These are phyloP conservation scores for Multifurca ochricompacta DNA, from an alignment of 768 basidiomycete species.

Conservation along the genomic window DNA sequence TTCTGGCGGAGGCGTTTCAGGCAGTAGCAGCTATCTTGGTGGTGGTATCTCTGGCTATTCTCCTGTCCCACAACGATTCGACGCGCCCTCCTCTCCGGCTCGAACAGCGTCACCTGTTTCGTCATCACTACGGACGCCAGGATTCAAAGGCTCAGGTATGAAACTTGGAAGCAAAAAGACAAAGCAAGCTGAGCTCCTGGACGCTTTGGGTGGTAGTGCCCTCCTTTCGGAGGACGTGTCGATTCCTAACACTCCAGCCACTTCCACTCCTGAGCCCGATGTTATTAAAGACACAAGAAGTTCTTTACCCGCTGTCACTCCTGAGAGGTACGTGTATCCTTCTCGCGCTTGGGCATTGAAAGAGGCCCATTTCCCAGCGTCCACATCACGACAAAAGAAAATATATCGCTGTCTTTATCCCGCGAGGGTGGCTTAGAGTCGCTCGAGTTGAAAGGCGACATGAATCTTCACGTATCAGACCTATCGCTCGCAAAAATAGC, in stretches of 20 bases:
- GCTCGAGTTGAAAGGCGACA: slow-evolving; percentile 90
- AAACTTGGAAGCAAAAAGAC: slow-evolving; percentile 92
- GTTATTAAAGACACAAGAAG: slow-evolving; percentile 45
- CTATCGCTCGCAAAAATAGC: slow-evolving; percentile 62
- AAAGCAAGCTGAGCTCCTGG: slow-evolving; percentile 79
- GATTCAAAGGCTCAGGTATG: slow-evolving; percentile 95
- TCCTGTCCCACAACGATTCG: slow-evolving; percentile 59
- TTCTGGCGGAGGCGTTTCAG: slow-evolving; percentile 33
- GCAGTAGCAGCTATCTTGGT: slow-evolving; percentile 53
- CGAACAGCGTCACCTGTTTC: slow-evolving; percentile 40
- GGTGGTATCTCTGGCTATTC: slow-evolving; percentile 66
- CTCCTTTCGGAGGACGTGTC: slow-evolving; percentile 49
- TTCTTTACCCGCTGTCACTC: slow-evolving; percentile 65
- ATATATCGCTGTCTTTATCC: slow-evolving; percentile 68
- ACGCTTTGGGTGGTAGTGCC: slow-evolving; percentile 77
- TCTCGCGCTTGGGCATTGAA: not conserved
- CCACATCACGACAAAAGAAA: slow-evolving; percentile 81
- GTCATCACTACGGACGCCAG: slow-evolving; percentile 51
- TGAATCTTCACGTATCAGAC: slow-evolving; percentile 85
- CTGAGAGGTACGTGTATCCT: slow-evolving; percentile 51
- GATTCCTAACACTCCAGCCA: slow-evolving; percentile 41
- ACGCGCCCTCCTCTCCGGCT: slow-evolving; percentile 46
- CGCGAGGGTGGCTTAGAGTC: slow-evolving; percentile 88
- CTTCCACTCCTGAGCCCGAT: slow-evolving; percentile 39
- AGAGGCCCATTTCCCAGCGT: slow-evolving; percentile 42